phyloP scores from a whole-genome alignment of 768 basidiomycete species.

The Phlebiopsis flavidoalba region DNA sequence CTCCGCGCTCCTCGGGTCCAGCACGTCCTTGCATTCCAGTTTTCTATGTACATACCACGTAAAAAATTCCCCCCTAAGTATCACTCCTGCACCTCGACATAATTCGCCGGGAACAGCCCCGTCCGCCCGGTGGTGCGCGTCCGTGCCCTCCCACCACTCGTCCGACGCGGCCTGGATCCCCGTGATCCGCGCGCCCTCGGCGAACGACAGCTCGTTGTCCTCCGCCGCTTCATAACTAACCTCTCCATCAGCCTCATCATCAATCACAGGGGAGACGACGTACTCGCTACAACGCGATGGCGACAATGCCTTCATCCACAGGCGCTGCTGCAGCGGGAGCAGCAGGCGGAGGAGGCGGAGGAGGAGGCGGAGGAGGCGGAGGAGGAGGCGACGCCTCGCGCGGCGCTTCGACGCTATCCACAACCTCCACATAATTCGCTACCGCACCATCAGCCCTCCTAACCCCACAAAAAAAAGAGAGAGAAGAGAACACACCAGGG shows the following conservation, averaged over 20 bases:
- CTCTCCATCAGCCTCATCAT: conserved; percentile 1
- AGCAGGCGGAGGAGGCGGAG: conserved; percentile 46
- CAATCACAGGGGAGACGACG: conserved; percentile 22
- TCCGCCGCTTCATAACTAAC: conserved; percentile 83
- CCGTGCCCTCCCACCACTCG: conserved; percentile 86
- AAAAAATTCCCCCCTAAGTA: background rate
- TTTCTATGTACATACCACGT: too few relatives aligned
- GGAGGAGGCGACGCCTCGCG: conserved; percentile 43
- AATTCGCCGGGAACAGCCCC: conserved; percentile 63
- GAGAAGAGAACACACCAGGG: conserved; percentile 52
- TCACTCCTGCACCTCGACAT: conserved; percentile 18
- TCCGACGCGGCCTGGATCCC: conserved; percentile 78
- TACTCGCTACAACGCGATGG: conserved; percentile 71
- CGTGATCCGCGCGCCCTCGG: conserved; percentile 73
- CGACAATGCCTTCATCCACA: conserved; percentile 46
- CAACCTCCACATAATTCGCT: conserved; percentile 86
- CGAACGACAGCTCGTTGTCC: conserved; percentile 87
- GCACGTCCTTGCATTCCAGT: too few relatives aligned
- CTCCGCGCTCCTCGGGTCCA: too few relatives aligned
- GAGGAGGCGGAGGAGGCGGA: conserved; percentile 30
- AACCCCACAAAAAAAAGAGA: background rate
- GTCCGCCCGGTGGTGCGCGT: conserved; percentile 44
- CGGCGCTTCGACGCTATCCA: conserved; percentile 44
- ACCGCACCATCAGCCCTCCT: background rate
- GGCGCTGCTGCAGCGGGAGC: conserved; percentile 43